phyloP scores from a whole-genome alignment of 257 asterid species.

The Dorcoceras hygrometricum region DNA sequence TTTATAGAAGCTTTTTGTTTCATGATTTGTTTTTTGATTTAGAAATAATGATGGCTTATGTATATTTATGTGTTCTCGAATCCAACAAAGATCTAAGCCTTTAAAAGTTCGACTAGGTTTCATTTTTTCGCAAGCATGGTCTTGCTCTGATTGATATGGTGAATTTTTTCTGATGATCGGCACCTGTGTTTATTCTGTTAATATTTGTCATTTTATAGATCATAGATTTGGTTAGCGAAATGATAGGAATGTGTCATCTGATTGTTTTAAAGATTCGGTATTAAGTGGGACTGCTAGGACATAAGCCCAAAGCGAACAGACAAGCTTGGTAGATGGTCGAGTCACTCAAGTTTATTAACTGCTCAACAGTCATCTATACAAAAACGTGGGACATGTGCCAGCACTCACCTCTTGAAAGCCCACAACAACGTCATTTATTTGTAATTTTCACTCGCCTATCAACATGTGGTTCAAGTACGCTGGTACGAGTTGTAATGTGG shows the following conservation, averaged over 20 bases:
- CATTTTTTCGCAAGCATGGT: not conserved
- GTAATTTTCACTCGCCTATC: not conserved
- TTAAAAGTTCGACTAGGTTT: not conserved
- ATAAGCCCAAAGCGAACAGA: not conserved
- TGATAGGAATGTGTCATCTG: not conserved
- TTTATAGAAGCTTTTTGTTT: not conserved
- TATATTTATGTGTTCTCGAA: not conserved
- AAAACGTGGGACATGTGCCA: not conserved
- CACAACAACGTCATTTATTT: not conserved
- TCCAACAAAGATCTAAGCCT: not conserved
- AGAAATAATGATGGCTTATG: not conserved
- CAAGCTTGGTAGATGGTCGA: not conserved
- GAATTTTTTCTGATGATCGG: not conserved
- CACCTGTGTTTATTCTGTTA: not conserved
- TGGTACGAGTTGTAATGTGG: not conserved
- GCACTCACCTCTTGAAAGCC: not conserved
- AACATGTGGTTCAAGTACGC: not conserved
- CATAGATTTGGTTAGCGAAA: not conserved
- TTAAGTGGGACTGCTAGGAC: not conserved
- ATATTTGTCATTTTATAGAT: not conserved
- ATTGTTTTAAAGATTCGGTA: not conserved
- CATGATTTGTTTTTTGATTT: not conserved
- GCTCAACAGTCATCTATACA: not conserved
- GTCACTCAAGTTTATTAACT: not conserved
- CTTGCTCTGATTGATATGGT: not conserved